phyloP scores from a whole-genome alignment of 352 stramenopile species.

The Thalassiosira allenii region DNA sequence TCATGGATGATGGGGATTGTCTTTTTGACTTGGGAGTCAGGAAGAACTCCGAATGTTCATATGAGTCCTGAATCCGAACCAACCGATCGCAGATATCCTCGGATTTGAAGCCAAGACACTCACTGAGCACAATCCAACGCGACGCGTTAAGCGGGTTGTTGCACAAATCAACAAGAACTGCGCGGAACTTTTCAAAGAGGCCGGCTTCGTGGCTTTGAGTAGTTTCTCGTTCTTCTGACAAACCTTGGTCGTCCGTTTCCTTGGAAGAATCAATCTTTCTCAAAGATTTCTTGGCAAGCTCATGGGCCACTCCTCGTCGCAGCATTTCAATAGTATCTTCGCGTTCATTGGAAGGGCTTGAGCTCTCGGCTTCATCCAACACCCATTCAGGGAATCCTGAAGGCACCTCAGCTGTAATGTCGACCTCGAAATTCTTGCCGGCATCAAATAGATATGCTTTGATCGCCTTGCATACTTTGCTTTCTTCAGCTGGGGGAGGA shows the following conservation, averaged over 20 bases:
- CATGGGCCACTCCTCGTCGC: constrained; percentile 49
- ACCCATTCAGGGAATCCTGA: constrained; percentile 62
- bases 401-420: constrained; percentile 27
- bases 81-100: constrained; percentile 79
- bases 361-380: constrained; percentile 33
- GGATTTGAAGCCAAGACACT: constrained; percentile 76
- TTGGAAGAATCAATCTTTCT: constrained; percentile 39
- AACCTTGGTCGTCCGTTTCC: constrained; percentile 40
- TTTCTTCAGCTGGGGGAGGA: constrained; percentile 58
- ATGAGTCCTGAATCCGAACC: constrained; percentile 42
- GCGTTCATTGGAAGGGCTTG: constrained; percentile 19
- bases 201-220: constrained; percentile 67
- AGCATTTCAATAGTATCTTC: constrained; percentile 42
- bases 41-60: constrained; percentile 51
- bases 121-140: constrained; percentile 74
- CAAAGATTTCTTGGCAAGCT: constrained; percentile 67
- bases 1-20: constrained; percentile 25
- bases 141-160: constrained; percentile 72
- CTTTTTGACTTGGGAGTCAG: constrained; percentile 25
- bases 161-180: constrained; percentile 79
- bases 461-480: constrained; percentile 58
- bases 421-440: constrained; percentile 27
- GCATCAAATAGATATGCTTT: constrained; percentile 57
- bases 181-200: constrained; percentile 77
- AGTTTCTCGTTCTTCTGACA: constrained; percentile 56